These are phyloP conservation scores for Paecilomyces sp. DNA, from an alignment of 2,329 filamentous ascomycete genomes.

Conservation along the genomic window DNA sequence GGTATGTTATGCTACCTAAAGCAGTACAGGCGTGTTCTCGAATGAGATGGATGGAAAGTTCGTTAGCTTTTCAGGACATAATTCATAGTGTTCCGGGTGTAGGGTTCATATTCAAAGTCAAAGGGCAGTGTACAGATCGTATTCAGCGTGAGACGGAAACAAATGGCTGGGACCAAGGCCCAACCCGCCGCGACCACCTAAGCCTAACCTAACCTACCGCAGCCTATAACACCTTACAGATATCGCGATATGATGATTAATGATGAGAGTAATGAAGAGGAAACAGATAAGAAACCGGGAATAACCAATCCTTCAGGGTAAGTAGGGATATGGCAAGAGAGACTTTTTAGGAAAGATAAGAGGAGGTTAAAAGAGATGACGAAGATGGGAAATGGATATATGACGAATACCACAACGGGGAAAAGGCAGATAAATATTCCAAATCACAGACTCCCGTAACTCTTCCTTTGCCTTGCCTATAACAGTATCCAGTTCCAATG, in stretches of 20 bases:
- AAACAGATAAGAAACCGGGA: not conserved
- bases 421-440: not conserved
- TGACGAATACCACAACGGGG: not conserved
- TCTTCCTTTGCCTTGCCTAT: conserved; percentile 1
- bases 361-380: not conserved
- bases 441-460: not conserved
- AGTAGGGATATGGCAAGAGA: not conserved
- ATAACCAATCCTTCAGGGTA: not conserved
- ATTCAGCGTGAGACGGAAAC: not conserved
- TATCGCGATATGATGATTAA: not conserved
- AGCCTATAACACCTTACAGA: not conserved
- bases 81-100: not conserved
- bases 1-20: too few species aligned
- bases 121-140: not conserved
- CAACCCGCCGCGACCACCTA: not conserved
- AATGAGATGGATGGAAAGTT: not conserved
- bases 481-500: conserved; percentile 2
- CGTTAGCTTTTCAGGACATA: not conserved
- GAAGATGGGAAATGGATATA: not conserved
- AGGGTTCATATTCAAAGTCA: not conserved
- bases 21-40: not conserved
- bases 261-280: not conserved
- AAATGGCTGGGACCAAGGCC: not conserved
- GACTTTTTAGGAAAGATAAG: not conserved
- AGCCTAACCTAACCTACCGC: not conserved